Conservation (phyloP, 1,284 basidiomycete genomes). For the Trichosporon sp. region DNA sequence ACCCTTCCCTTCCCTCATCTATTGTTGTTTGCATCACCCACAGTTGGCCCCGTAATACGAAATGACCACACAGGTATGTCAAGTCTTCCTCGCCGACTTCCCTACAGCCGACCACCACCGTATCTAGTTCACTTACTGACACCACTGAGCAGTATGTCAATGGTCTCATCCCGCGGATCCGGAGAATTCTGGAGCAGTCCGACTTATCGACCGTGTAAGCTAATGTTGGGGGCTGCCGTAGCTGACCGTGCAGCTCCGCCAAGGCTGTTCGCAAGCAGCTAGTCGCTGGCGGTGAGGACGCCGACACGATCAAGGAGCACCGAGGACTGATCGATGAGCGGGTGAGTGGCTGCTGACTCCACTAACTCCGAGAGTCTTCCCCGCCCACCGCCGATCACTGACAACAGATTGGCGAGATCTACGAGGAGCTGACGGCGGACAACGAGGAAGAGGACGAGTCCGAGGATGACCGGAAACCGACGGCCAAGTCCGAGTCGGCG, state of each 20-base stretch:
- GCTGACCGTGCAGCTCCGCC: conserved; percentile 46
- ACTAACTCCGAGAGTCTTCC: background rate
- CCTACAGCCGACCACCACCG: background rate
- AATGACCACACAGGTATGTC: conserved; percentile 8
- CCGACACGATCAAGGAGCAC: conserved; percentile 46
- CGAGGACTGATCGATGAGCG: conserved; percentile 49
- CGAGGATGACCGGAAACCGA: conserved; percentile 13
- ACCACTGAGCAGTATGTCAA: conserved; percentile 35
- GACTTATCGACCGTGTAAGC: conserved; percentile 45
- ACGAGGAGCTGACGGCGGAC: conserved; percentile 38
- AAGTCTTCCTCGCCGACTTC: background rate
- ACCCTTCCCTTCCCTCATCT: background rate
- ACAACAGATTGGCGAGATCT: conserved; percentile 48
- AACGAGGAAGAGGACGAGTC: conserved; percentile 21
- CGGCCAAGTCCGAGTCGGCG: conserved; percentile 3
- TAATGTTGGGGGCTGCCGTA: background rate
- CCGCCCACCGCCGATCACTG: conserved; percentile 3
- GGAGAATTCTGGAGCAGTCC: conserved; percentile 39
- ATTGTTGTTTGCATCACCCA: background rate
- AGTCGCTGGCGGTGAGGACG: conserved; percentile 46
- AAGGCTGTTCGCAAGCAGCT: conserved; percentile 55
- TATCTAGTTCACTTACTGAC: background rate
- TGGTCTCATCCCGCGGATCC: conserved; percentile 41
- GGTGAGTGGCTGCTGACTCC: conserved; percentile 34
- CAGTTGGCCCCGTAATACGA: background rate